A percentile compares a stretch with the other conserved stretches of the same genome.
Conservation (phyloP, 1,139 yeast genomes). For the Blastobotrys indianensis region DNA sequence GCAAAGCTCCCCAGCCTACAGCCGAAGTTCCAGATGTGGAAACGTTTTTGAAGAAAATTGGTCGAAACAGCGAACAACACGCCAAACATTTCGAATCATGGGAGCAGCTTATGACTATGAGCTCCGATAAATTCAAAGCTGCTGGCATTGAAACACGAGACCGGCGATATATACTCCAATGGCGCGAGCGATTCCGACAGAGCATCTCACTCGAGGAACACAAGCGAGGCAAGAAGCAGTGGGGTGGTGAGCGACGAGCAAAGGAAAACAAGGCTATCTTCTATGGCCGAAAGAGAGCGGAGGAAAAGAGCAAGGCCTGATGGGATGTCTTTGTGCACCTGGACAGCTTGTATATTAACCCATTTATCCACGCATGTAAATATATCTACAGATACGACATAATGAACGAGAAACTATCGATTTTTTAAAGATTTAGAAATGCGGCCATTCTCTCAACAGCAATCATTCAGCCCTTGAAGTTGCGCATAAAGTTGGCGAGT, state of each 20-base stretch:
- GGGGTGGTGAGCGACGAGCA: constrained; percentile 87
- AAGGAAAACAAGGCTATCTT: constrained; percentile 64
- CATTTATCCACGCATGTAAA: neutral
- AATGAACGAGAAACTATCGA: neutral
- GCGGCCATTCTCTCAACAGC: neutral
- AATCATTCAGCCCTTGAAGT: neutral
- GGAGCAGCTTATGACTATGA: constrained; percentile 36
- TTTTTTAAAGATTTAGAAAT: neutral
- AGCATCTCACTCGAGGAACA: constrained; percentile 56
- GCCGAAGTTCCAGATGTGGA: constrained; percentile 61
- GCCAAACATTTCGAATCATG: constrained; percentile 69
- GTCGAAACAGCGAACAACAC: constrained; percentile 66
- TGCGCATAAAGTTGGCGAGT: constrained; percentile 39
- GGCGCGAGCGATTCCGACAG: constrained; percentile 46
- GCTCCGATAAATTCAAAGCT: constrained; percentile 56
- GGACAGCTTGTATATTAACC: neutral
- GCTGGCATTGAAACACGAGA: constrained; percentile 69
- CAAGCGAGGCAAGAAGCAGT: constrained; percentile 60
- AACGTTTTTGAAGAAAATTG: constrained; percentile 67
- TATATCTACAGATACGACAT: neutral
- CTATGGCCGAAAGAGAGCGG: constrained; percentile 35
- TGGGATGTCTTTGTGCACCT: neutral
- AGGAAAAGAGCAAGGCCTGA: constrained; percentile 12
- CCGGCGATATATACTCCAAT: constrained; percentile 48
- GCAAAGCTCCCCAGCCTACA: constrained; percentile 42